Evolutionary conservation across 2,329 filamentous ascomycete species (phyloP), one percentile per base, ranked within the genome.

Genomic region (Clonostachys solani): DNA sequence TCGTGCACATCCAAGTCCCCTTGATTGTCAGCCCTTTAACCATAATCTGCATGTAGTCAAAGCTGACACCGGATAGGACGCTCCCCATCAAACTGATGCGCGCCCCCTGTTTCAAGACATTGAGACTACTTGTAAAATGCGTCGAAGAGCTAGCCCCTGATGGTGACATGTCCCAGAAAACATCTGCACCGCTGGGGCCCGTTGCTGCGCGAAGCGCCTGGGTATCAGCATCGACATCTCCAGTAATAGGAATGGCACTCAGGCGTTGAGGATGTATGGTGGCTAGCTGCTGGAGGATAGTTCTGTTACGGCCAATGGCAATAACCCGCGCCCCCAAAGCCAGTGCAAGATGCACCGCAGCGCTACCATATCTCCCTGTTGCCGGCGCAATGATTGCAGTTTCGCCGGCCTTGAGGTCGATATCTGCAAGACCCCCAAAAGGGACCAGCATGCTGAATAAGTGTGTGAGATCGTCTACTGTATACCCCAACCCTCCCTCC

Each of bases 261-360:
- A 75, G 67, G 16, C 55, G 50, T 3, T 75, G 68, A 0, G 60
- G 69, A 13, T 61, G 51, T 10, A 13, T 34, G 4, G 12, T 12
- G 12, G 23, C 16, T 8, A 33, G 17, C 13, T 47, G 45, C 9
- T 33, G 19, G 6, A 12, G 13, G 36, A 65, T 56, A 18, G 73
- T 53, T 44, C 55, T 56, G 49, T 72, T 74, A 12, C 76, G 59
- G 0, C 76, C 75, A 50, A 78, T 64, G 0, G 77, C 76, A 34
- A 81, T 68, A 4, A 81, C 77, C 10, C 62, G 65, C 4, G 74
- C 75, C 0, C 77, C 78, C 59, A 80, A 67, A 0, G 74, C 71
- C 1, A 75, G 47, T 0, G 77, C 77, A 5, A 76, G 58, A 4
- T 67, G 53, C 1, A 79, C 75, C 0, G 66, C 75, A 1, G 69